phyloP scores from a whole-genome alignment of 768 basidiomycete species.

The Hypsizygus marmoreus region DNA sequence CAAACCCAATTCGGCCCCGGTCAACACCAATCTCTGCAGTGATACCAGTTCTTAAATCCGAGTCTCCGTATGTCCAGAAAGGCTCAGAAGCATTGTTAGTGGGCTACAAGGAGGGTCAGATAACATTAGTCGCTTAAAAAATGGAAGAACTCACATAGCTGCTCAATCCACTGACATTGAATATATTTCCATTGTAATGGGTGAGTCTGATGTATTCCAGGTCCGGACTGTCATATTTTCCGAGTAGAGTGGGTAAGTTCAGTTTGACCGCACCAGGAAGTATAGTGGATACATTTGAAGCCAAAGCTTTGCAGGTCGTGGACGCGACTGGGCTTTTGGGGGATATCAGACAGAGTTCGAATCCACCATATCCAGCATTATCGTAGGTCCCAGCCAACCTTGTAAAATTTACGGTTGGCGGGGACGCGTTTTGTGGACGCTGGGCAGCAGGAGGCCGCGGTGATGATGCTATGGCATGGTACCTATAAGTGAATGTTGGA shows the following conservation, averaged over 20 bases:
- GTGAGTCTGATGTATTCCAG: not conserved
- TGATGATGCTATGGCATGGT: too few species aligned
- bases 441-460: slow-evolving; percentile 1
- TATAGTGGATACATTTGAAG: slow-evolving; percentile 7
- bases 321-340: slow-evolving; percentile 3
- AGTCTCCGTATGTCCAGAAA: too few species aligned
- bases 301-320: slow-evolving; percentile 4
- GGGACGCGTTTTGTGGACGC: slow-evolving; percentile 13
- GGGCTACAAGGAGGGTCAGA: too few species aligned
- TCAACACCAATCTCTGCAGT: too few species aligned
- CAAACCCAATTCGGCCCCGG: too few species aligned
- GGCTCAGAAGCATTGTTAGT: too few species aligned
- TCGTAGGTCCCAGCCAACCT: slow-evolving; percentile 21
- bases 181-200: slow-evolving; percentile 17
- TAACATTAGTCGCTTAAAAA: not conserved
- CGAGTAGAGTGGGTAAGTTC: slow-evolving; percentile 12
- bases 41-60: too few species aligned
- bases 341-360: slow-evolving; percentile 24
- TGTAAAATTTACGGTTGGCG: slow-evolving; percentile 13
- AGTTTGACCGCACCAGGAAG: slow-evolving; percentile 7
- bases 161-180: slow-evolving; percentile 14
- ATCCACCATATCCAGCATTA: slow-evolving; percentile 22
- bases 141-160: slow-evolving; percentile 14
- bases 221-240: slow-evolving; percentile 5
- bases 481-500: slow-evolving; percentile 1